Conservation (phyloP, 164 flowering plant genomes). For the Magnolia kwangsiensis region DNA sequence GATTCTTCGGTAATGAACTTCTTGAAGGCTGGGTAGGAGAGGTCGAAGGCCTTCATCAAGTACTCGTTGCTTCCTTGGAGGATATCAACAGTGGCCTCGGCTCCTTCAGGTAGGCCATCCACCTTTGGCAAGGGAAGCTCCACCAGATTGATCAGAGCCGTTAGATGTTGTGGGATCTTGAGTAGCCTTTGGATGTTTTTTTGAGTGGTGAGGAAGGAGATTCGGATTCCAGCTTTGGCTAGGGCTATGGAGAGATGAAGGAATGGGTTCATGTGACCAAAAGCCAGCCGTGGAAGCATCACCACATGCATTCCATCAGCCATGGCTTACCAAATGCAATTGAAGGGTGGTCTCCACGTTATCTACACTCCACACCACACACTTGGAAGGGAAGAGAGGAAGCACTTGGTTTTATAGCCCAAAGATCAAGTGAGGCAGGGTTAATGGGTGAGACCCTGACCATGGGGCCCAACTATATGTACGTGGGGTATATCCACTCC, state of each 20-base stretch:
- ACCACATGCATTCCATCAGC: constrained; percentile 5
- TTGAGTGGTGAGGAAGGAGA: constrained; percentile 16
- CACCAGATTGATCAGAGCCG: constrained; percentile 1
- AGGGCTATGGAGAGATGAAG: constrained; percentile 10
- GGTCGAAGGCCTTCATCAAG: background rate
- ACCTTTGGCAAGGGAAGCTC: constrained; percentile 30
- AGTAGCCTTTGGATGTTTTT: constrained; percentile 15
- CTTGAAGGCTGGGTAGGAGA: constrained; percentile 2
- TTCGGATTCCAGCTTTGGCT: constrained; percentile 4
- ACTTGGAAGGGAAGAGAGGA: too few relatives aligned
- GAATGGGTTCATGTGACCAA: constrained; percentile 4
- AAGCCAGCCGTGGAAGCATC: constrained; percentile 20
- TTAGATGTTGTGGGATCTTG: constrained; percentile 1
- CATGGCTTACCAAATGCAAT: background rate
- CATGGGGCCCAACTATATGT: too few relatives aligned
- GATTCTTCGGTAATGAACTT: constrained; percentile 7
- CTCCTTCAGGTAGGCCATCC: constrained; percentile 26
- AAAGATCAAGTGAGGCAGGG: too few relatives aligned
- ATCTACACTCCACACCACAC: too few relatives aligned
- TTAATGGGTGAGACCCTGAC: too few relatives aligned
- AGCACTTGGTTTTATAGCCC: too few relatives aligned
- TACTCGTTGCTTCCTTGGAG: background rate
- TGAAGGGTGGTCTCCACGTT: background rate
- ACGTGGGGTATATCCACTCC: too few relatives aligned
- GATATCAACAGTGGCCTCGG: constrained; percentile 42